Evolutionary conservation across 1,284 basidiomycete species (phyloP).

Genomic region (Hemileia vastatrix): DNA sequence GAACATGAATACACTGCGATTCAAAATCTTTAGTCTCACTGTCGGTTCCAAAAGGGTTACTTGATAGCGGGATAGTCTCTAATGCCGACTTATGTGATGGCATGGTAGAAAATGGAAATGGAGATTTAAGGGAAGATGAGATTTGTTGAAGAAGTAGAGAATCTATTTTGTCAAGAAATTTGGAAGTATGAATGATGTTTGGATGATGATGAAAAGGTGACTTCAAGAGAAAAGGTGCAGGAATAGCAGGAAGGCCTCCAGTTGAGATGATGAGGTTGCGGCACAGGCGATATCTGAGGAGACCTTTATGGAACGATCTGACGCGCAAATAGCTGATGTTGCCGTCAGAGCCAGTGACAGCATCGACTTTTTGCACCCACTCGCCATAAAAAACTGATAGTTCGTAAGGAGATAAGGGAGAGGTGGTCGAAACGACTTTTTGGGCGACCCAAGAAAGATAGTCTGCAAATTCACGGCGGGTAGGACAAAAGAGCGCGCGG

Average conservation of each 20-base stretch:
- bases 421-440: constrained; percentile 44
- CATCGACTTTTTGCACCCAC: constrained; percentile 48
- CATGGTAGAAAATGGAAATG: not conserved
- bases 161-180: constrained; percentile 27
- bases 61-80: not conserved
- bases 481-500: constrained; percentile 45
- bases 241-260: constrained; percentile 51
- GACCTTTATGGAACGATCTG: not conserved
- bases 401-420: constrained; percentile 34
- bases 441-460: constrained; percentile 54
- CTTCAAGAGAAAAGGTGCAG: constrained; percentile 46
- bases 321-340: constrained; percentile 34
- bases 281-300: not conserved
- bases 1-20: no score
- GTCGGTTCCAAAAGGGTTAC: no score
- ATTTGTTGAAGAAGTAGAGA: constrained; percentile 27
- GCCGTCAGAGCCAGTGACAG: constrained; percentile 1
- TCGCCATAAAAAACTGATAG: constrained; percentile 51
- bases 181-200: constrained; percentile 47
- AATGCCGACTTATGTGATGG: not conserved
- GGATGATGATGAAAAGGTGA: constrained; percentile 43
- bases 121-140: constrained; percentile 30
- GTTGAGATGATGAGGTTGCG: constrained; percentile 51
- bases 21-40: no score
- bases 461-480: constrained; percentile 51